phyloP scores from a whole-genome alignment of 495 filamentous ascomycete species.

The Hypoxylon crocopeplum region DNA sequence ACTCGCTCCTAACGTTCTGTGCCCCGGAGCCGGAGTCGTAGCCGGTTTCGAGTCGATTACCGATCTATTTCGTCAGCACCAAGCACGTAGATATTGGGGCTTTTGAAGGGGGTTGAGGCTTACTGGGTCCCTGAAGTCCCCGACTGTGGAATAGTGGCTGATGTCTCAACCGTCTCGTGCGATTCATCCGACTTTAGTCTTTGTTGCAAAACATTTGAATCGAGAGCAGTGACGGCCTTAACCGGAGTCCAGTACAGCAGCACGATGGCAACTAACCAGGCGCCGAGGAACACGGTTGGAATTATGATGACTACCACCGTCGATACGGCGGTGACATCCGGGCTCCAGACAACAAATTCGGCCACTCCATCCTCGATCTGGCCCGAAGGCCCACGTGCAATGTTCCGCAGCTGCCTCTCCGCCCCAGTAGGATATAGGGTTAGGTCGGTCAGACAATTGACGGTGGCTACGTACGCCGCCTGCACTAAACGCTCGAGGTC shows the following conservation, averaged over 20 bases:
- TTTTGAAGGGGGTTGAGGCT: too few species aligned
- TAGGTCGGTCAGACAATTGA: slow-evolving; percentile 41
- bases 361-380: slow-evolving; percentile 22
- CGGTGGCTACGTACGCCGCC: slow-evolving; percentile 42
- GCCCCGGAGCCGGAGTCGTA: not conserved
- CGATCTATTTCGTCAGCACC: not conserved
- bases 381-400: slow-evolving; percentile 15
- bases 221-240: not conserved
- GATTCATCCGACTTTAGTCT: not conserved
- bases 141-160: too few species aligned
- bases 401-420: slow-evolving; percentile 14
- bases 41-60: not conserved
- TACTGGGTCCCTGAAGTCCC: too few species aligned
- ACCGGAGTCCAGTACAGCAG: slow-evolving; percentile 7
- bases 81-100: too few species aligned
- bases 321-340: slow-evolving; percentile 44
- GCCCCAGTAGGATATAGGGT: slow-evolving; percentile 34
- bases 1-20: not conserved
- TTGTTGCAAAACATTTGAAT: not conserved
- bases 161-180: too few species aligned
- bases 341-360: slow-evolving; percentile 46
- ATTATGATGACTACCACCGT: slow-evolving; percentile 40
- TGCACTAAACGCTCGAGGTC: slow-evolving; percentile 44
- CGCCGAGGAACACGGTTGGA: slow-evolving; percentile 31
- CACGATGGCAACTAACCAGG: slow-evolving; percentile 24